Base-by-base conservation (phyloP, 768 basidiomycete genomes). In the Chlorophyllum brunneum region DNA sequence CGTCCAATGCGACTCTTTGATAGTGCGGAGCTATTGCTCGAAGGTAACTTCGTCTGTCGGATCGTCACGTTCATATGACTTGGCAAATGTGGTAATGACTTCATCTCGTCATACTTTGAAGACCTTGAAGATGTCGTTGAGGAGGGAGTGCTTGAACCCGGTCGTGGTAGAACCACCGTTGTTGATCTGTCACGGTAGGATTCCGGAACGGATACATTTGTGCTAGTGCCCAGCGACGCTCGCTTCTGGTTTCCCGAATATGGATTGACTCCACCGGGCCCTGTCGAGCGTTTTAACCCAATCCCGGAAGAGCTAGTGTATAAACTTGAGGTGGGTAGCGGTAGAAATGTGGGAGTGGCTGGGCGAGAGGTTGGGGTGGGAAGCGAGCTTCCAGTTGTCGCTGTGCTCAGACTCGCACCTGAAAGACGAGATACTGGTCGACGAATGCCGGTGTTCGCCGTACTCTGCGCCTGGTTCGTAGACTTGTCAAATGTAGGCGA, bases 401-500 rank as follows among this genome's bases (percentile, higher is more conserved):
- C 75, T 7, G 67, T 66, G 44, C 67, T 70, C 48, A 66, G 48
- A 44, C 76, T 82, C 23, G 80, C 81, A 16, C 75, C 79, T 18
- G 89, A 91, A 31, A 87, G 74, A 48, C 89, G 82, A 33, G 89
- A 90, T 56, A 81, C 81, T 30, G 89, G 88, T 54, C 88, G 78
- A 33, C 77, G 78, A 15, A 77, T 64, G 38, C 76, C 82, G 26
- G 74, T 67, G 18, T 71, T 70, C 57, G 70, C 69, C 20, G 65
- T 72, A 52, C 72, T 78, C 34, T 77, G 77, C 15, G 65, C 65
- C 10, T 69, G 67, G 54, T 72, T 67, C 27, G 61, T 36, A 29
- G 57, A 42, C 27, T 52, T 52, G 31, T 41, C 42, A 52, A 52
- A 52, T 13, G 51, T 52, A 5, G 51, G 55, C 36, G 60, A 58